phyloP scores from a whole-genome alignment of 1,139 yeast species.

The Taphrina deformans region DNA sequence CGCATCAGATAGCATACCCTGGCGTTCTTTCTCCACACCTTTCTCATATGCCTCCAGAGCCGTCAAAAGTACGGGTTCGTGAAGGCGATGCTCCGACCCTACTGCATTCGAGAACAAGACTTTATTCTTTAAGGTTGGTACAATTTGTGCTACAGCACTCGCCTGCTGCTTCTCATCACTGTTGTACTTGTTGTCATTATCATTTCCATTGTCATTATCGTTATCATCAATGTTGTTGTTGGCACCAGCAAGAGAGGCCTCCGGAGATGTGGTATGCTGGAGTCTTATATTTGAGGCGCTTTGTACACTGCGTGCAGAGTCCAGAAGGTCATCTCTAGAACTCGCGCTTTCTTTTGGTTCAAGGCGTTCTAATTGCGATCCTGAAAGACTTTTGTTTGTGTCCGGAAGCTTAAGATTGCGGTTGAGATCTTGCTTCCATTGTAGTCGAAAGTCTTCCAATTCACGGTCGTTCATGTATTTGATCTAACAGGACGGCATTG shows the following conservation, averaged over 20 bases:
- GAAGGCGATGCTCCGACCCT: background rate
- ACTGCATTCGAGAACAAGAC: background rate
- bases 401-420: background rate
- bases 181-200: background rate
- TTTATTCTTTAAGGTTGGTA: background rate
- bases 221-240: background rate
- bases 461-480: background rate
- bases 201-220: background rate
- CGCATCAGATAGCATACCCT: conserved; percentile 80
- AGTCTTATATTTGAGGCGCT: no score
- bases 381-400: background rate
- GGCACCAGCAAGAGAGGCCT: background rate
- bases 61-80: conserved; percentile 44
- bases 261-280: no score
- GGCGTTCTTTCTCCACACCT: conserved; percentile 70
- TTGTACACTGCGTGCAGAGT: no score
- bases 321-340: no score
- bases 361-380: background rate
- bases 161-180: background rate
- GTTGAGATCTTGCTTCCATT: background rate
- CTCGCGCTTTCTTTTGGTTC: background rate
- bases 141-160: background rate
- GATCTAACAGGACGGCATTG: background rate
- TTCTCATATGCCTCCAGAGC: conserved; percentile 67
- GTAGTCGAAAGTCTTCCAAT: background rate